These are phyloP conservation scores for Coffea canephora DNA, from an alignment of 257 asterid genomes.

Conservation along the genomic window DNA sequence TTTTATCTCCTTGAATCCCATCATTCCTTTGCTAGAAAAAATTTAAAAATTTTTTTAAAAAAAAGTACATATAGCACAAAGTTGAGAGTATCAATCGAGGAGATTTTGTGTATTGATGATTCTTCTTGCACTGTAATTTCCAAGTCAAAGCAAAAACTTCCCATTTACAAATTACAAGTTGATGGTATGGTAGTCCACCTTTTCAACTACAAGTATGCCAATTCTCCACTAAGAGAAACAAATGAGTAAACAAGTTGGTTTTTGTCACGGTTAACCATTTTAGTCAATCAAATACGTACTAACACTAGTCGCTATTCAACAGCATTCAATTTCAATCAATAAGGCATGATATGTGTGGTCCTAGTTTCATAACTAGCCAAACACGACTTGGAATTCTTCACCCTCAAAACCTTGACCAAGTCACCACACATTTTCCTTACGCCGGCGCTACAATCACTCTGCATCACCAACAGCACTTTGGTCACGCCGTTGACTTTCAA, in stretches of 20 bases:
- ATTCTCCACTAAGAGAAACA: not conserved
- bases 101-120: not conserved
- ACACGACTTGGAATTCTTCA: conserved; percentile 56
- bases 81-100: not conserved
- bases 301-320: not conserved
- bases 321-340: conserved; percentile 27
- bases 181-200: not conserved
- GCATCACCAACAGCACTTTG: conserved; percentile 84
- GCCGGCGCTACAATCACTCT: conserved; percentile 57
- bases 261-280: not conserved
- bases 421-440: conserved; percentile 71
- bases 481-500: conserved; percentile 61
- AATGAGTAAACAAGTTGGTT: not conserved
- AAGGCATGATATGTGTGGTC: conserved; percentile 88
- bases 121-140: not conserved
- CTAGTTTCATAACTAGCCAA: conserved; percentile 77
- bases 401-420: conserved; percentile 78
- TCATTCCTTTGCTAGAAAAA: too few species aligned
- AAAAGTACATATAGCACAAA: not conserved
- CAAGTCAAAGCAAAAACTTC: not conserved
- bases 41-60: too few species aligned
- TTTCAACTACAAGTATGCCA: not conserved
- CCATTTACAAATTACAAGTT: conserved; percentile 13
- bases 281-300: conserved; percentile 4
- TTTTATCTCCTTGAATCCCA: too few species aligned